Evolutionary conservation across 257 asterid genomes (phyloP).

Genomic region (Ocimum tenuiflorum): DNA sequence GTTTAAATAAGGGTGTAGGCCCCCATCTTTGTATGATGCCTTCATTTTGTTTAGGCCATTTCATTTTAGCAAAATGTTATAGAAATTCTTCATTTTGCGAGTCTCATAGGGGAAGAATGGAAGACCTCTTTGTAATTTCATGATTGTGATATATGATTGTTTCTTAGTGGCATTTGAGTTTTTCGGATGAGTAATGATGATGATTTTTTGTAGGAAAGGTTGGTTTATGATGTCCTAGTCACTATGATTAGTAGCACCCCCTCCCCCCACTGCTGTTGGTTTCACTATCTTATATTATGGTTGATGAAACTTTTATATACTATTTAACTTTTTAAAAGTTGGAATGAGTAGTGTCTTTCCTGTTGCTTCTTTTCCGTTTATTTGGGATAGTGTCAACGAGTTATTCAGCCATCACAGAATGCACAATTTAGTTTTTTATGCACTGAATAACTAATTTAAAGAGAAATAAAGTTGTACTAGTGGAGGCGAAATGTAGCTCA

Average conservation of each 20-base stretch:
- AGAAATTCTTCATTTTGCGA: conserved; percentile 22
- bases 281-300: conserved; percentile 24
- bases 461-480: background rate
- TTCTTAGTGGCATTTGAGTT: conserved; percentile 40
- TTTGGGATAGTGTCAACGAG: conserved; percentile 17
- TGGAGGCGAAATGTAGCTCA: background rate
- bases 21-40: conserved; percentile 31
- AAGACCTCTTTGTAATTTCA: conserved; percentile 7
- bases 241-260: conserved; percentile 40
- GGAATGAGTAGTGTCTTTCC: conserved; percentile 27
- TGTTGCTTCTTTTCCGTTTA: conserved; percentile 16
- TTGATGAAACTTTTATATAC: conserved; percentile 17
- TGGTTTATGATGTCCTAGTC: conserved; percentile 44
- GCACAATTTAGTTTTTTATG: background rate
- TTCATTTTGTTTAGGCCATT: conserved; percentile 10
- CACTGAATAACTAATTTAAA: background rate
- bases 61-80: conserved; percentile 6
- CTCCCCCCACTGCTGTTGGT: conserved; percentile 27
- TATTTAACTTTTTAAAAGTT: conserved; percentile 24
- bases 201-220: conserved; percentile 41
- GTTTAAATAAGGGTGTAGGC: conserved; percentile 33
- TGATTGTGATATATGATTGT: conserved; percentile 33
- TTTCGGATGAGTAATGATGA: conserved; percentile 43
- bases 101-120: conserved; percentile 19
- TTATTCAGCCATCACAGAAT: conserved; percentile 1